phyloP scores from a whole-genome alignment of 2,329 filamentous ascomycete species.

The Pseudogymnoascus verrucosus region DNA sequence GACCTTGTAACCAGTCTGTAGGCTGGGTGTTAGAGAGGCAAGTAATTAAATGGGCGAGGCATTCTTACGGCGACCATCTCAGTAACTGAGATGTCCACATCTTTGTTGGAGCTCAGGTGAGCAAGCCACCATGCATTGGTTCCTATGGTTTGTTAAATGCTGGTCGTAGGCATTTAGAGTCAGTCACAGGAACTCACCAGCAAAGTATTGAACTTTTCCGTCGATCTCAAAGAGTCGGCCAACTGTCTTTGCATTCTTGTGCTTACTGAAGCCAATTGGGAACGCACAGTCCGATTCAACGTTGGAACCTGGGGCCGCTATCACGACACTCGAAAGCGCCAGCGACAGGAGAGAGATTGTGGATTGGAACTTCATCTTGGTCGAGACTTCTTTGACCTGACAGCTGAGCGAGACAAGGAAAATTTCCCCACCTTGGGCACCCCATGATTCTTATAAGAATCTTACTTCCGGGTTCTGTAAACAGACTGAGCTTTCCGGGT shows the following conservation, averaged over 20 bases:
- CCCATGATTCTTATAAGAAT: slow-evolving; percentile 7
- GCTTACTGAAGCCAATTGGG: slow-evolving; percentile 15
- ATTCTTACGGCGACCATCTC: slow-evolving; percentile 32
- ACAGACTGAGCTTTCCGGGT: not conserved
- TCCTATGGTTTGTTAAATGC: slow-evolving; percentile 24
- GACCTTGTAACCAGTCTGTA: slow-evolving; percentile 46
- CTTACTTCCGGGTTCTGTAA: not conserved
- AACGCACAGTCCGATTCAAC: slow-evolving; percentile 12
- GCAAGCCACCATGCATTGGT: slow-evolving; percentile 50
- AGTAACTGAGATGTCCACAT: slow-evolving; percentile 44
- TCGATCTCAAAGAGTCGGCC: slow-evolving; percentile 35
- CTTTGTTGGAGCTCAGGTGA: slow-evolving; percentile 43
- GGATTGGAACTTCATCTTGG: slow-evolving; percentile 6
- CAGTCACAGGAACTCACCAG: slow-evolving; percentile 26
- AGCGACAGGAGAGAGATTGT: slow-evolving; percentile 1
- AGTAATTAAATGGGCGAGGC: not conserved
- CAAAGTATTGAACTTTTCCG: slow-evolving; percentile 39
- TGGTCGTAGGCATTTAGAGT: not conserved
- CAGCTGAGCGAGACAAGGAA: not conserved
- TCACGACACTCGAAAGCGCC: not conserved
- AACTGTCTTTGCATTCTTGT: slow-evolving; percentile 15
- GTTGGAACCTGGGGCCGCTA: not conserved
- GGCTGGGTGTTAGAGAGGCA: slow-evolving; percentile 16
- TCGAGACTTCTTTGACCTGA: not conserved
- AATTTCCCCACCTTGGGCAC: not conserved